Evolutionary conservation across 2,329 filamentous ascomycete species (phyloP).

Genomic region (Capronia coronata): DNA sequence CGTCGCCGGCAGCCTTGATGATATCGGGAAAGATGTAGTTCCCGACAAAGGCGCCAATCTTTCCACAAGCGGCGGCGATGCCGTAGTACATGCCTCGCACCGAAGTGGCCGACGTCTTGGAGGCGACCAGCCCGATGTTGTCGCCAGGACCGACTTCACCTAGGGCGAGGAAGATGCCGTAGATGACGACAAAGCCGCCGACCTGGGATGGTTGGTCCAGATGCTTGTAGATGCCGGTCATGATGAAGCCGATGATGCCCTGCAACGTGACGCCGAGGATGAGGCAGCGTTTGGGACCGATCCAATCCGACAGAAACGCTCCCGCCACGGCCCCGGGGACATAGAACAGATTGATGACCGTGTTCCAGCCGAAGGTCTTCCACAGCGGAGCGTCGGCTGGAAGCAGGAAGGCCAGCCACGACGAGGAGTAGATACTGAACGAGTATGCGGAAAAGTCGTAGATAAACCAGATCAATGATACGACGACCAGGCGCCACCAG

Average conservation of each 20-base stretch:
- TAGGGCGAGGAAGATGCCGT: constrained; percentile 68
- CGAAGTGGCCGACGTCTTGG: constrained; percentile 80
- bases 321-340: constrained; percentile 74
- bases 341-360: constrained; percentile 82
- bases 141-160: constrained; percentile 82
- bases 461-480: constrained; percentile 76
- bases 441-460: constrained; percentile 82
- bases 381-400: constrained; percentile 58
- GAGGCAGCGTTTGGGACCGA: constrained; percentile 72
- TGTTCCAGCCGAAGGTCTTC: constrained; percentile 80
- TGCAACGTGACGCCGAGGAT: constrained; percentile 65
- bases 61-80: constrained; percentile 43
- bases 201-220: constrained; percentile 63
- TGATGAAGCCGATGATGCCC: constrained; percentile 75
- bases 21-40: constrained; percentile 69
- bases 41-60: constrained; percentile 67
- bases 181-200: constrained; percentile 70
- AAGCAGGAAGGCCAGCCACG: constrained; percentile 55
- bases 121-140: constrained; percentile 81
- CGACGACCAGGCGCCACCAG: constrained; percentile 62
- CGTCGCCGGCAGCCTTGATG: constrained; percentile 53
- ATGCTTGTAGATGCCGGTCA: constrained; percentile 69
- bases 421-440: constrained; percentile 76
- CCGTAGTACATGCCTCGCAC: constrained; percentile 71
- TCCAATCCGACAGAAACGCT: constrained; percentile 67